Base-by-base conservation (phyloP, 768 basidiomycete species). In the Russula brevipes region DNA sequence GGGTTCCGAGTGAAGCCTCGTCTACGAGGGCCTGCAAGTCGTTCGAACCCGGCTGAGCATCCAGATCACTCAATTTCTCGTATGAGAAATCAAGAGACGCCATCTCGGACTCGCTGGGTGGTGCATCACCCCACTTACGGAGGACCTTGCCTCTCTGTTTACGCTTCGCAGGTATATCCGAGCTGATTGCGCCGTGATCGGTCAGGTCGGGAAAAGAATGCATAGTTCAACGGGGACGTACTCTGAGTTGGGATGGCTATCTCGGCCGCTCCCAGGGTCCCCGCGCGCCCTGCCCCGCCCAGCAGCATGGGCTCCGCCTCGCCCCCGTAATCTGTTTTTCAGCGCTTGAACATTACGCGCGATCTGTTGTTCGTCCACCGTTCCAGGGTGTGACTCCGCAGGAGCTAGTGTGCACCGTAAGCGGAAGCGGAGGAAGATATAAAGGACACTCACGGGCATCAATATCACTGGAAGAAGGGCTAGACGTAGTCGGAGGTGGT, bases 111-210 rank as follows among this genome's bases (percentile, higher is more conserved):
- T 92, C 91, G 10, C 85, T 87, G 4, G 89, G 87, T 1, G 81
- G 80, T 66, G 86, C 82, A 70, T 96, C 85, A 30, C 87, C 93
- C 97, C 97, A 99, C 76, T 94, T 98, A 36, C 97, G 86, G 73
- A 88, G 88, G 3, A 81, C 72, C 59, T 88, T 86, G 0, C 79
- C 71, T 68, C 87, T 89, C 66, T 80, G 78, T 68, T 85, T 89
- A 56, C 68, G 69, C 41, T 76, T 74, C 42, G 68, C 72, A 33
- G 78, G 67, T 17, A 82, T 80, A 70, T 86, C 88, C 55, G 90
- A 86, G 71, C 83, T 88, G 44, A 44, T 54, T 17, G 11, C 0
- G 9, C 14, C 14, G 30, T 50, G 14, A n/a, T 39, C 30, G 30
- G 4, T 55, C 12, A 64, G 47, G 56, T 52, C 30, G 31, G 14